Evolutionary conservation across 306 rosid species (phyloP), one percentile per base, ranked within the genome.

Genomic region (Nissolia schottii): DNA sequence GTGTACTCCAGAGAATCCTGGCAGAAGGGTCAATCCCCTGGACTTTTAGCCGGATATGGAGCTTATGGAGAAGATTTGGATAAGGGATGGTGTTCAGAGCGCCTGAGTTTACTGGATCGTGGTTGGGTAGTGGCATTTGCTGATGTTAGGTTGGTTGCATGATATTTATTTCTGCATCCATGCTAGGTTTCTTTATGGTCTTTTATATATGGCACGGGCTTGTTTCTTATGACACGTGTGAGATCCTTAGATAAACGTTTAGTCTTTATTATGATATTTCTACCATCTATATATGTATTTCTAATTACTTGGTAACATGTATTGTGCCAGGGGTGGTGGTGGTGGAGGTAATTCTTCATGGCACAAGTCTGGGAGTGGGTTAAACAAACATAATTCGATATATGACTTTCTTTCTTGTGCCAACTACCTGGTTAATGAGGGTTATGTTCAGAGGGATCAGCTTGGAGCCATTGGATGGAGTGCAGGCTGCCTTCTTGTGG

Each of bases 111-210:
- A 66, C 88, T 94, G 71, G 95, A 91, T 73, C 94, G 95, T 35
- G 98, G 98, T 58, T 91, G 96, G 90, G 89, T 91, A 63, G 81
- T 94, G 77, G 98, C 98, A 35, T 89, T 94, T 85, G 97, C 96
- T 45, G 96, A 89, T 48, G 95, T 87, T 80, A 89, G 98, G 98
- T 94, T 57, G 67, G 84, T 75, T 84, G 22, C 45, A 46, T 43
- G 14, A 35, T 34, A 51, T 51, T 71, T 6, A 19, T 50, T 3
- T 15, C 19, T 48, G 58, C 13, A 56, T 40, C 63, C 38, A 22
- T 64, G n/a, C n/a, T 45, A 53, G 67, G 23, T 60, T 48, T 51
- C 61, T 8, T 76, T 60, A 20, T 5, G 27, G 27, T 75, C 62
- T 19, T 41, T 55, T 40, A 27, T 19, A 57, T 60, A 34, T 32